These are phyloP conservation scores for Neoboletus brunneissimus DNA, from an alignment of 768 basidiomycete species.

Conservation along the genomic window DNA sequence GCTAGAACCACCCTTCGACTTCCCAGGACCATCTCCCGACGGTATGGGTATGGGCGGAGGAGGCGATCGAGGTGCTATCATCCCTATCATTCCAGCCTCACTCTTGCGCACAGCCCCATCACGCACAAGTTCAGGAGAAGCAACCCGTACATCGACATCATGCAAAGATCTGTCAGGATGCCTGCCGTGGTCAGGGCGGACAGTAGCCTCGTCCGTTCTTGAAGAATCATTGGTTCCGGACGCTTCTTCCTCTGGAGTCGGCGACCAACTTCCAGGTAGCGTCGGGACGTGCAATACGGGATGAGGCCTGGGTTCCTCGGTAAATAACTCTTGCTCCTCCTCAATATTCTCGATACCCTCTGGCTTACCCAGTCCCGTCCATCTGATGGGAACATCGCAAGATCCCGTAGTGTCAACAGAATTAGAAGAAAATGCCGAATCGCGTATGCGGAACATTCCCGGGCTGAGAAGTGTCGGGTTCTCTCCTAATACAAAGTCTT, in stretches of 20 bases:
- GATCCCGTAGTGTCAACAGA: slow-evolving; percentile 43
- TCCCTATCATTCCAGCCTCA: slow-evolving; percentile 57
- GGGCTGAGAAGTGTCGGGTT: slow-evolving; percentile 47
- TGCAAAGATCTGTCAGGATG: slow-evolving; percentile 40
- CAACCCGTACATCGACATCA: slow-evolving; percentile 50
- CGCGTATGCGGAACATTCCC: slow-evolving; percentile 54
- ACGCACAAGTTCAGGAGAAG: slow-evolving; percentile 50
- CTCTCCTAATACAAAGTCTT: slow-evolving; percentile 24
- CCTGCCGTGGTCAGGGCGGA: slow-evolving; percentile 26
- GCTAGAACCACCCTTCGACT: slow-evolving; percentile 21
- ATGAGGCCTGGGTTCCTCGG: slow-evolving; percentile 23
- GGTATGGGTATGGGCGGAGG: slow-evolving; percentile 29
- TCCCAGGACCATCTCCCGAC: slow-evolving; percentile 25
- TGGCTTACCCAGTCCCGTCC: slow-evolving; percentile 49
- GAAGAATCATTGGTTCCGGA: slow-evolving; percentile 27
- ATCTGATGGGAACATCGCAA: slow-evolving; percentile 56
- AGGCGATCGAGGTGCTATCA: slow-evolving; percentile 38
- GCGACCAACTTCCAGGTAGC: slow-evolving; percentile 56
- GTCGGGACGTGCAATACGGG: slow-evolving; percentile 34
- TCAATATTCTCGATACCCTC: slow-evolving; percentile 39
- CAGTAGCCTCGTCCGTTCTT: slow-evolving; percentile 26
- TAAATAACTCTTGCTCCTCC: slow-evolving; percentile 32
- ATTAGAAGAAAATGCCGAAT: slow-evolving; percentile 57
- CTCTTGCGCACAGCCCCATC: slow-evolving; percentile 52
- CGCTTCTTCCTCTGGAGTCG: slow-evolving; percentile 51